These are phyloP conservation scores for Phytophthora citricola DNA, from an alignment of 352 stramenopile genomes.

Conservation along the genomic window DNA sequence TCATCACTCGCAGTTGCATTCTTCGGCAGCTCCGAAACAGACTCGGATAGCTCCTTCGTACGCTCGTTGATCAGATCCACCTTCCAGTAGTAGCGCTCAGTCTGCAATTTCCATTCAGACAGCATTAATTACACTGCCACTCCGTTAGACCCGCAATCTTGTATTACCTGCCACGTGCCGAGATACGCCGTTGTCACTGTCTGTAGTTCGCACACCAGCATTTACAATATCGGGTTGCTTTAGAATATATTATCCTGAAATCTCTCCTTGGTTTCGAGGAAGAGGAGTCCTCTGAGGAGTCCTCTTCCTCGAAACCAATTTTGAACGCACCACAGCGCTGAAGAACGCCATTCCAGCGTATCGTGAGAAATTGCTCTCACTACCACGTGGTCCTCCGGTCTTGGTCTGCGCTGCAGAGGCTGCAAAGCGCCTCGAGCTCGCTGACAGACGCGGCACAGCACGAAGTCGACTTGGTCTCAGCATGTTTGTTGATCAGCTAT, in stretches of 20 bases:
- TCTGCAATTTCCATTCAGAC: conserved; percentile 45
- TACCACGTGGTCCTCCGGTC: not conserved
- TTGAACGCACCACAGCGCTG: conserved; percentile 67
- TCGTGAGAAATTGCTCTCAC: conserved; percentile 77
- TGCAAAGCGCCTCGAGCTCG: conserved; percentile 34
- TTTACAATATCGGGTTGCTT: conserved; percentile 1
- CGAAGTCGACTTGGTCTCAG: conserved; percentile 27
- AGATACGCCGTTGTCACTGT: conserved; percentile 77
- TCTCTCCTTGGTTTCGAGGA: not conserved
- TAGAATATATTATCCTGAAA: not conserved
- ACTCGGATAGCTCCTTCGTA: conserved; percentile 74
- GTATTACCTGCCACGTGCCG: conserved; percentile 77
- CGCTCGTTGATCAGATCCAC: conserved; percentile 87
- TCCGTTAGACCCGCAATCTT: too few relatives aligned
- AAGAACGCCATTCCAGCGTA: conserved; percentile 89
- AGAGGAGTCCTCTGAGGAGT: not conserved
- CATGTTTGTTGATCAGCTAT: conserved; percentile 22
- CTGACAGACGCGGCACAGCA: conserved; percentile 23
- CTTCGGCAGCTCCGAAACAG: conserved; percentile 64
- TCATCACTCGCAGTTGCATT: conserved; percentile 63
- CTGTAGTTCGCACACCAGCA: conserved; percentile 33
- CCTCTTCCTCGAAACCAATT: not conserved
- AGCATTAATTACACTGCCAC: not conserved
- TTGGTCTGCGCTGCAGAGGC: conserved; percentile 34
- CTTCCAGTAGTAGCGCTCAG: conserved; percentile 91